Evolutionary conservation across 768 basidiomycete species (phyloP).

Genomic region (Cystofilobasidium capitatum): DNA sequence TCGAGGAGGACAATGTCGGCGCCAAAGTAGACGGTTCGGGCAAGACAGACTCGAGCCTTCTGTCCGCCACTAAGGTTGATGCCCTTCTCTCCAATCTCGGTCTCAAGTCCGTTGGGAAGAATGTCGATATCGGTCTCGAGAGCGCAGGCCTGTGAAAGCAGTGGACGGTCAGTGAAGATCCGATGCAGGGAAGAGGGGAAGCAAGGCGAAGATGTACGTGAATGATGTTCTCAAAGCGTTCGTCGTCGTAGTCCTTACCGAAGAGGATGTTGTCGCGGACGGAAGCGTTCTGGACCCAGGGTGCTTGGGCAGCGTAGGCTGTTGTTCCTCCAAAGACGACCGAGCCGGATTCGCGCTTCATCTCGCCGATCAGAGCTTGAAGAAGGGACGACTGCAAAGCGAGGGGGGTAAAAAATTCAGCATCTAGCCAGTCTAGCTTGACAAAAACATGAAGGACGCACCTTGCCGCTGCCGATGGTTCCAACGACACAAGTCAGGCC

Average conservation of each 20-base stretch:
- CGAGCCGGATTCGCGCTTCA: conserved; percentile 27
- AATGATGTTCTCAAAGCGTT: conserved; percentile 29
- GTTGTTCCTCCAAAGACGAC: conserved; percentile 33
- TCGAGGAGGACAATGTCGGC: conserved; percentile 32
- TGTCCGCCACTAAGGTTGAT: conserved; percentile 32
- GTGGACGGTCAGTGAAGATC: too few species aligned
- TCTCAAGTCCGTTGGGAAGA: conserved; percentile 33
- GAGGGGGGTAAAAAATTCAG: background rate
- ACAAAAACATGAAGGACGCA: background rate
- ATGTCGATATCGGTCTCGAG: conserved; percentile 28
- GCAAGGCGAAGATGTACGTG: conserved; percentile 13
- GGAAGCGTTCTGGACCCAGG: conserved; percentile 38
- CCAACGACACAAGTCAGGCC: conserved; percentile 36
- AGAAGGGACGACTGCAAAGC: conserved; percentile 31
- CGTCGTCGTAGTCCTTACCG: conserved; percentile 27
- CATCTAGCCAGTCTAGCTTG: background rate
- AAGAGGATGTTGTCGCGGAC: conserved; percentile 47
- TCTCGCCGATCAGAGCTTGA: conserved; percentile 35
- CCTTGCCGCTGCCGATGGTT: conserved; percentile 36
- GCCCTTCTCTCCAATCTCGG: conserved; percentile 62
- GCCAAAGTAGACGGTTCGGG: conserved; percentile 33
- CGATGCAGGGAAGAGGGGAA: too few species aligned
- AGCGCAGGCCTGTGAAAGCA: conserved; percentile 1
- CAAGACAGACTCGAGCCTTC: conserved; percentile 34
- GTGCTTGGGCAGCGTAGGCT: conserved; percentile 36